Evolutionary conservation across 192 early-diverging fungal genomes (phyloP).

Genomic region (Coemansia sp.): DNA sequence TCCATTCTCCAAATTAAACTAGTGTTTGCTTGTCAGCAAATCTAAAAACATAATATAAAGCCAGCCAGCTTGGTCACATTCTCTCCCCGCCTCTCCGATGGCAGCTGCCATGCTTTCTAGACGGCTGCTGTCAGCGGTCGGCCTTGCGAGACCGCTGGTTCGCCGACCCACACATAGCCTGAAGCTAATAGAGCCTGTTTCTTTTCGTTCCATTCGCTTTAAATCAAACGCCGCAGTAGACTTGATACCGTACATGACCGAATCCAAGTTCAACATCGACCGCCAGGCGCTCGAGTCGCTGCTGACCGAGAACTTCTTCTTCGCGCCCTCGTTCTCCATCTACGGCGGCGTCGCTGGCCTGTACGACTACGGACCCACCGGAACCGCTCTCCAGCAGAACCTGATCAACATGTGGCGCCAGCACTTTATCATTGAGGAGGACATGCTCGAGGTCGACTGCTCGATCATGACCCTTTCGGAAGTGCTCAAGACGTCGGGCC

Average conservation of each 20-base stretch:
- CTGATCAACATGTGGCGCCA: slow-evolving; percentile 86
- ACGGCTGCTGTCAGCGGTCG: background rate
- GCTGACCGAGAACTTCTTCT: slow-evolving; percentile 93
- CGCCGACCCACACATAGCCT: background rate
- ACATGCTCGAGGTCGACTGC: slow-evolving; percentile 99
- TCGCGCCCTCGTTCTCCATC: slow-evolving; percentile 89
- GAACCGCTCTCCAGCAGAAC: slow-evolving; percentile 88
- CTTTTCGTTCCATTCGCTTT: slow-evolving; percentile 8
- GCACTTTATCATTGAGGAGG: slow-evolving; percentile 98
- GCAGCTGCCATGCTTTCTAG: background rate
- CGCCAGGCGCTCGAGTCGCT: slow-evolving; percentile 67
- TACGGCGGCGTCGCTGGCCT: slow-evolving; percentile 97
- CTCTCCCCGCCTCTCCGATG: slow-evolving; percentile 3
- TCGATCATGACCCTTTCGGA: slow-evolving; percentile 95
- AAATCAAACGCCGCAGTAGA: slow-evolving; percentile 22
- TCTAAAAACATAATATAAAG: too few species aligned
- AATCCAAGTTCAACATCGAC: slow-evolving; percentile 54
- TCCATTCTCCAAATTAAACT: too few species aligned
- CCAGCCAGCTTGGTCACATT: background rate
- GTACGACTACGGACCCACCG: slow-evolving; percentile 96
- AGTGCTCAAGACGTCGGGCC: slow-evolving; percentile 97
- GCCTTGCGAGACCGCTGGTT: background rate
- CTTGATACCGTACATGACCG: slow-evolving; percentile 28
- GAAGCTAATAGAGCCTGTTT: background rate
- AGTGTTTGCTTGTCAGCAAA: background rate